These are phyloP conservation scores for Pseudoneurospora amorphoporcata DNA, from an alignment of 495 filamentous ascomycete genomes.

Conservation along the genomic window DNA sequence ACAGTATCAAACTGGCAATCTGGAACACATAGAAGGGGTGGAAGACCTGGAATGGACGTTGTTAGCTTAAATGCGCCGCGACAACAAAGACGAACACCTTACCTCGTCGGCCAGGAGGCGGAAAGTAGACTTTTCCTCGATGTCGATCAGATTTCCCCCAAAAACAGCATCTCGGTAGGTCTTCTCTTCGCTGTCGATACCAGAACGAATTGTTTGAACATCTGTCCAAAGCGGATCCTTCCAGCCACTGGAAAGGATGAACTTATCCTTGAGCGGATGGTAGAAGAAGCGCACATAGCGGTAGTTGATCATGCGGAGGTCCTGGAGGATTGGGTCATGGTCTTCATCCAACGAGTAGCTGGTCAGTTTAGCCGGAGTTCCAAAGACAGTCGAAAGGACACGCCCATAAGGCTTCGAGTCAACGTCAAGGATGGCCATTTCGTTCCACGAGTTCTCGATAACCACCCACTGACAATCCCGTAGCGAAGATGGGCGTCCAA, in stretches of 20 bases:
- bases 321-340: constrained; percentile 64
- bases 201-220: constrained; percentile 61
- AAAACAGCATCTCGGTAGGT: constrained; percentile 76
- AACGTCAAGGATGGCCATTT: constrained; percentile 65
- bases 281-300: constrained; percentile 90
- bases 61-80: constrained; percentile 1
- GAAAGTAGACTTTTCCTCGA: constrained; percentile 71
- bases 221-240: constrained; percentile 84
- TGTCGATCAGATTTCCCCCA: constrained; percentile 79
- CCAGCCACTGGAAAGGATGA: constrained; percentile 78
- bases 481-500: constrained; percentile 58
- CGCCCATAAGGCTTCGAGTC: constrained; percentile 61
- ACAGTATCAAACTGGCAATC: constrained; percentile 85
- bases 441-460: constrained; percentile 94
- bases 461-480: constrained; percentile 80
- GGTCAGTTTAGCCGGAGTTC: constrained; percentile 46
- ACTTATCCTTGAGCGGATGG: constrained; percentile 79
- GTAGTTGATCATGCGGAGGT: constrained; percentile 73
- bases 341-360: constrained; percentile 63
- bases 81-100: constrained; percentile 9
- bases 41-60: constrained; percentile 50
- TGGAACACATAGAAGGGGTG: constrained; percentile 99
- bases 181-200: constrained; percentile 87
- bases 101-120: constrained; percentile 89
- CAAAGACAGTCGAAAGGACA: constrained; percentile 80